A percentile compares a stretch with the other conserved stretches of the same genome.
Conservation (phyloP, 768 basidiomycete species). For the Suillus variegatus region DNA sequence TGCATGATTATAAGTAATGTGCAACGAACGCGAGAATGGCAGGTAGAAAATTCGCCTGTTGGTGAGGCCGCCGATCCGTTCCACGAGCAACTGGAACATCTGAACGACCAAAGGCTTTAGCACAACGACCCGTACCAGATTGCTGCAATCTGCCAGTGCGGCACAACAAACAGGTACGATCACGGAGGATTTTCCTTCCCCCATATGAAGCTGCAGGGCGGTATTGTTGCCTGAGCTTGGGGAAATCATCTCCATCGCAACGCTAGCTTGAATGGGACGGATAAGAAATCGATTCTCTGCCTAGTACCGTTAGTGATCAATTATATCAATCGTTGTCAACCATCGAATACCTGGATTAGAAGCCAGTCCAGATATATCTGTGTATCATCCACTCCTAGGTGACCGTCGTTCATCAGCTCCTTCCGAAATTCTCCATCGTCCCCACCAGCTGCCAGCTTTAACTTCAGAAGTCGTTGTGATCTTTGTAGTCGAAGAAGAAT, state of each 20-base stretch:
- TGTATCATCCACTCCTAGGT: constrained; percentile 17
- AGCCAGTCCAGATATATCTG: constrained; percentile 20
- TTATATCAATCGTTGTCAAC: background rate
- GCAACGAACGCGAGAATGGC: constrained; percentile 32
- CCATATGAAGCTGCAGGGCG: constrained; percentile 54
- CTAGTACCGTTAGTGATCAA: constrained; percentile 18
- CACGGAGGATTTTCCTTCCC: constrained; percentile 50
- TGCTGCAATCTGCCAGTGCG: constrained; percentile 27
- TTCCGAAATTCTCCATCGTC: constrained; percentile 16
- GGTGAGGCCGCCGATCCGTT: constrained; percentile 31
- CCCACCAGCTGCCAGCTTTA: constrained; percentile 17
- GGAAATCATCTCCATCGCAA: constrained; percentile 34
- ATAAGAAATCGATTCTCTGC: constrained; percentile 28
- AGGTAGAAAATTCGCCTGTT: constrained; percentile 35
- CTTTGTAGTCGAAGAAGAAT: constrained; percentile 35
- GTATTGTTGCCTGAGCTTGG: constrained; percentile 34
- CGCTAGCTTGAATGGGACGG: constrained; percentile 27
- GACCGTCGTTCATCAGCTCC: constrained; percentile 20
- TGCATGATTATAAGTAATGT: constrained; percentile 21
- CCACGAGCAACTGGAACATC: constrained; percentile 35
- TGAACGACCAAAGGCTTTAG: constrained; percentile 33
- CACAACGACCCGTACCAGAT: constrained; percentile 33
- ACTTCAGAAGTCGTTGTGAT: constrained; percentile 32
- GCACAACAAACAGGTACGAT: constrained; percentile 35
- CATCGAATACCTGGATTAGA: constrained; percentile 20